Evolutionary conservation across 352 stramenopile genomes (phyloP).

Genomic region (Globisporangium spinosum): DNA sequence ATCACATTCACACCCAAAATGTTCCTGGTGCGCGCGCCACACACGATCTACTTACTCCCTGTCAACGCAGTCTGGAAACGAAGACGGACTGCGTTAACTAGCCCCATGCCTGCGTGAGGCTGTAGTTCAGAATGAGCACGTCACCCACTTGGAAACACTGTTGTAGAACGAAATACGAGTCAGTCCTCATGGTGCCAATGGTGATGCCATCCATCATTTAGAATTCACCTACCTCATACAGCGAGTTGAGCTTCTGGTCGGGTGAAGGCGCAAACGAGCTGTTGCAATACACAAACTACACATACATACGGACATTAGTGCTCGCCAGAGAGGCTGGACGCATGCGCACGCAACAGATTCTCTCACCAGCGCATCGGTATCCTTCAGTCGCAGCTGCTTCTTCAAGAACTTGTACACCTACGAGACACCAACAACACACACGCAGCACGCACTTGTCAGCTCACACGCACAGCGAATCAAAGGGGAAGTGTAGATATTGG

Average conservation of each 20-base stretch:
- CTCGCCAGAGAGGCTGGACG: not conserved
- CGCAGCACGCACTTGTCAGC: not conserved
- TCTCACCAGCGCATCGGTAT: slow-evolving; percentile 62
- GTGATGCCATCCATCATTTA: not conserved
- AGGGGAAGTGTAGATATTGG: not conserved
- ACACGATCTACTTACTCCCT: slow-evolving; percentile 5
- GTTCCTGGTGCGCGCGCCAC: not conserved
- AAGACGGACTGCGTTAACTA: slow-evolving; percentile 24
- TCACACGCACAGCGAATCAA: not conserved
- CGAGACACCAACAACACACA: not conserved
- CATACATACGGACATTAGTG: not conserved
- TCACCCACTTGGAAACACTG: slow-evolving; percentile 82
- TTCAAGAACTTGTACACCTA: slow-evolving; percentile 84
- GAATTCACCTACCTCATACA: slow-evolving; percentile 55
- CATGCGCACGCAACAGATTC: not conserved
- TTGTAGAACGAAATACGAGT: not conserved
- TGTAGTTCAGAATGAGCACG: slow-evolving; percentile 85
- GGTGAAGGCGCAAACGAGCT: slow-evolving; percentile 82
- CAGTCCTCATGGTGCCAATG: not conserved
- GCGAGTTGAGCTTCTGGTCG: slow-evolving; percentile 69
- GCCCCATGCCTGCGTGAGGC: slow-evolving; percentile 78
- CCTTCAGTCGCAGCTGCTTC: slow-evolving; percentile 79
- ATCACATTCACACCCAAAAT: slow-evolving; percentile 12
- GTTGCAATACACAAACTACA: slow-evolving; percentile 87
- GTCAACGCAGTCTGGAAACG: slow-evolving; percentile 1